Evolutionary conservation across 352 stramenopile genomes (phyloP).

Genomic region (Globisporangium parvum): DNA sequence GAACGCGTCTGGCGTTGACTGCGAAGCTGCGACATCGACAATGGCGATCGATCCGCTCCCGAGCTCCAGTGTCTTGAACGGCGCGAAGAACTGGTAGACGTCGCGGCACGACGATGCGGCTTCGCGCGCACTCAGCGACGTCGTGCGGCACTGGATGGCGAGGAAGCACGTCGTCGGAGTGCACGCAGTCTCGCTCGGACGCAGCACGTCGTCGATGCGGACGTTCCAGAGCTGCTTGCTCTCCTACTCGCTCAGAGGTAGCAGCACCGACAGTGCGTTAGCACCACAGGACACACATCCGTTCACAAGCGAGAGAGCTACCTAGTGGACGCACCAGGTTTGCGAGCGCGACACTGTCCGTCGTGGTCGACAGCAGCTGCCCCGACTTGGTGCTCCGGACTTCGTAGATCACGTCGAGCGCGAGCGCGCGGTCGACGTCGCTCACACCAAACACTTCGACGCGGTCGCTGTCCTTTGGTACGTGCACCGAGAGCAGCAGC

Average conservation of each 20-base stretch:
- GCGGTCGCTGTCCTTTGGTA: conserved; percentile 13
- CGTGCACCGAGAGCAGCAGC: conserved; percentile 44
- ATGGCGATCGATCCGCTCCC: conserved; percentile 25
- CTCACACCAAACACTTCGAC: conserved; percentile 41
- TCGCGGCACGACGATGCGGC: conserved; percentile 26
- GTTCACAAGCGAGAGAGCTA: neutral
- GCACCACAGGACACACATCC: conserved; percentile 8
- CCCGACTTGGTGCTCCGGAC: conserved; percentile 33
- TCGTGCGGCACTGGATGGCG: conserved; percentile 24
- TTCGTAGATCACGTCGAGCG: conserved; percentile 35
- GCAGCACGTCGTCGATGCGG: conserved; percentile 23
- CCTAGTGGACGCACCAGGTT: conserved; percentile 27
- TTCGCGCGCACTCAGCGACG: conserved; percentile 4
- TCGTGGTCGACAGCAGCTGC: conserved; percentile 33
- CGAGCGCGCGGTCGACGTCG: conserved; percentile 31
- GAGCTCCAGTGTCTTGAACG: conserved; percentile 59
- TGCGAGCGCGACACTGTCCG: conserved; percentile 18
- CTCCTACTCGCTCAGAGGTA: conserved; percentile 18
- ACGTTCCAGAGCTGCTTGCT: conserved; percentile 29
- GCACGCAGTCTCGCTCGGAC: conserved; percentile 32
- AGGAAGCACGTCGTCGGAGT: conserved; percentile 51
- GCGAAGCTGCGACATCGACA: conserved; percentile 7
- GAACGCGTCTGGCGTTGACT: conserved; percentile 13
- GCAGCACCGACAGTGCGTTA: neutral
- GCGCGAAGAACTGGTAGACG: conserved; percentile 57